Conservation (phyloP, 2,329 filamentous ascomycete species). For the Aspergillus luchuensis region DNA sequence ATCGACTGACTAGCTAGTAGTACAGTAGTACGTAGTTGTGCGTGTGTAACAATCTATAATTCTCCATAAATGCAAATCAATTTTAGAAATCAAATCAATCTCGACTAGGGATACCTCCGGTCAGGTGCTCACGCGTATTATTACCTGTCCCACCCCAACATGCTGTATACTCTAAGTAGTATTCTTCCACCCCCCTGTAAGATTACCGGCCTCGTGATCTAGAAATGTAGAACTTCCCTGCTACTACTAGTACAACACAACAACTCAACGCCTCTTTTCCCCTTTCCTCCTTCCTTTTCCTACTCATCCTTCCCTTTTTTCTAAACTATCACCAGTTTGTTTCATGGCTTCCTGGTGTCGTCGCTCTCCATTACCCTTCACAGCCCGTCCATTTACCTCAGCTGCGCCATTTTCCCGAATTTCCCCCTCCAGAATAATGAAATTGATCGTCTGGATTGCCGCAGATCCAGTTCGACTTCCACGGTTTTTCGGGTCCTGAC, state of each 20-base stretch:
- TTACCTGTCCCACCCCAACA: too few relatives aligned
- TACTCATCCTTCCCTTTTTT: neutral
- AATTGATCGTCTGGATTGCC: neutral
- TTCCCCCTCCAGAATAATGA: too few relatives aligned
- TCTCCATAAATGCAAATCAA: too few relatives aligned
- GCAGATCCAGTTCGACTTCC: conserved; percentile 1
- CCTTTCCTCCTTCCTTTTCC: neutral
- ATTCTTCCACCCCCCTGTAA: neutral
- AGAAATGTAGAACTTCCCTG: neutral
- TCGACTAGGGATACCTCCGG: neutral
- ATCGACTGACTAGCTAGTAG: too few relatives aligned
- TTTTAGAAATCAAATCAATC: too few relatives aligned
- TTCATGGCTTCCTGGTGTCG: neutral
- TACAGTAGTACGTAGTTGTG: too few relatives aligned
- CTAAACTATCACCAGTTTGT: neutral
- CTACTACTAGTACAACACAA: neutral
- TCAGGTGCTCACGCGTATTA: neutral
- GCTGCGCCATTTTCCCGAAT: neutral
- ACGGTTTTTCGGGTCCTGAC: neutral
- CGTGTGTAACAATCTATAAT: too few relatives aligned
- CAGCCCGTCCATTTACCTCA: neutral
- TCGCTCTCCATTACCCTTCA: conserved; percentile 1
- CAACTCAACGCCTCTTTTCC: neutral
- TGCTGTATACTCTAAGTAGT: too few relatives aligned
- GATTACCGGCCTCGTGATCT: neutral